Evolutionary conservation across 202 grass and related monocot species (phyloP), one percentile per base, ranked within the genome.

Genomic region (Dendrocalamus latiflorus): DNA sequence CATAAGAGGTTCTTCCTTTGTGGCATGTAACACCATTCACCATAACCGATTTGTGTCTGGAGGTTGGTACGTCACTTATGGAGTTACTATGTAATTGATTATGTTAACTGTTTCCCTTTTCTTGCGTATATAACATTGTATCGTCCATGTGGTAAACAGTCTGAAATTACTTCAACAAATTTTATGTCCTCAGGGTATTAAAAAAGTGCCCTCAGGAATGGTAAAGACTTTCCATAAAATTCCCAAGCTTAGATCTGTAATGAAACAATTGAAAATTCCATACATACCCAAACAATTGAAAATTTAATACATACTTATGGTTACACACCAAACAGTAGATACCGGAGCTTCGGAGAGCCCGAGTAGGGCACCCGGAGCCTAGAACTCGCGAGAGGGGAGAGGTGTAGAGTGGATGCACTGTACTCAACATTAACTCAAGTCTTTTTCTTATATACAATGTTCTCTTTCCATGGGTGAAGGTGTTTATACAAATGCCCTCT

Each of bases 61-160:
- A 97, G 94, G 94, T 94, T 86, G 76, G 84, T 91, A 76, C 65
- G 39, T 89, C 56, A 72, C 66, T 88, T 69, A 37, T 56, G 44
- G 62, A 66, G 38, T 85, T 74, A 8, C 54, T 22, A 24, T 48
- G 42, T 66, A 3, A 78, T 28, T 81, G 51, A 66, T 24, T 47
- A 39, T 81, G 64, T 68, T 49, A 28, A 72, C 9, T 15, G n/a
- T 72, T 77, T 56, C 54, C 37, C 15, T 76, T 83, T 86, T 34
- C 34, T 72, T 75, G 18, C 1, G 22, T 36, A 30, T 76, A 34
- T 34, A 12, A 59, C 67, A 9, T 68, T 77, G 18, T 20, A 68
- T 26, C 43, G 13, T 30, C 16, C 3, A 34, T 68, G 61, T 75
- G 48, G 5, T 76, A 30, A 74, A 39, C 21, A 60, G 11, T 66